Conservation (phyloP, 768 basidiomycete species). For the Dacryopinax primogenitus region DNA sequence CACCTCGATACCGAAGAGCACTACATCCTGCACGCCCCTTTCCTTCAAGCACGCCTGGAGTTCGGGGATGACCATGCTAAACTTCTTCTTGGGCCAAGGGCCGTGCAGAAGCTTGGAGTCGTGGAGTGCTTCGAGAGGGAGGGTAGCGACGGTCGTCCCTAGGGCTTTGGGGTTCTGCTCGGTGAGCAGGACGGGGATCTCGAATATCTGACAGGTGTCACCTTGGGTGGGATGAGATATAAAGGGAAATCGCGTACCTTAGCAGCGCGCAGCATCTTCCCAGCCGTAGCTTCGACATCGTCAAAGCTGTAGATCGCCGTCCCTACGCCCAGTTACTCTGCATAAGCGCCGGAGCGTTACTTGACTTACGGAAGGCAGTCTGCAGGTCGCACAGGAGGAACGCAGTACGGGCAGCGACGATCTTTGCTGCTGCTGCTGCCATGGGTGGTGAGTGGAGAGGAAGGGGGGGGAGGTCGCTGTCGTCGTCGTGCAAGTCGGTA, state of each 20-base stretch:
- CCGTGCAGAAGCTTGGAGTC: conserved; percentile 44
- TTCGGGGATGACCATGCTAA: conserved; percentile 73
- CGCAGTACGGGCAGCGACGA: conserved; percentile 26
- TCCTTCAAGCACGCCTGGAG: conserved; percentile 40
- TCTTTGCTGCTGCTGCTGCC: background rate
- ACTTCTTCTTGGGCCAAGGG: conserved; percentile 61
- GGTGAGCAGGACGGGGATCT: conserved; percentile 62
- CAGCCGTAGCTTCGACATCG: conserved; percentile 50
- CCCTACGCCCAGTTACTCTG: conserved; percentile 25
- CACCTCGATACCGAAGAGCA: conserved; percentile 84
- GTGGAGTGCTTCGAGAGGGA: conserved; percentile 27
- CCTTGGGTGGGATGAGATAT: background rate
- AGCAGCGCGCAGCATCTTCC: conserved; percentile 65
- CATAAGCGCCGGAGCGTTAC: background rate
- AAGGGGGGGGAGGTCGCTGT: too few species aligned
- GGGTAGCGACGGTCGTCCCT: background rate
- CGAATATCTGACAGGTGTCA: conserved; percentile 37
- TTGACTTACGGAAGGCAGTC: conserved; percentile 48
- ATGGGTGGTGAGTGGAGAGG: too few species aligned
- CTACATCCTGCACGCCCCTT: conserved; percentile 36
- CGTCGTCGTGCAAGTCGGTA: too few species aligned
- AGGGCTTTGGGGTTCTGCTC: conserved; percentile 68
- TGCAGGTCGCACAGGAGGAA: conserved; percentile 83
- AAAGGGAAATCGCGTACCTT: conserved; percentile 35
- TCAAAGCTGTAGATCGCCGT: conserved; percentile 57